Evolutionary conservation across 2,329 filamentous ascomycete species (phyloP).

Genomic region (Verticillium zaregamsianum): DNA sequence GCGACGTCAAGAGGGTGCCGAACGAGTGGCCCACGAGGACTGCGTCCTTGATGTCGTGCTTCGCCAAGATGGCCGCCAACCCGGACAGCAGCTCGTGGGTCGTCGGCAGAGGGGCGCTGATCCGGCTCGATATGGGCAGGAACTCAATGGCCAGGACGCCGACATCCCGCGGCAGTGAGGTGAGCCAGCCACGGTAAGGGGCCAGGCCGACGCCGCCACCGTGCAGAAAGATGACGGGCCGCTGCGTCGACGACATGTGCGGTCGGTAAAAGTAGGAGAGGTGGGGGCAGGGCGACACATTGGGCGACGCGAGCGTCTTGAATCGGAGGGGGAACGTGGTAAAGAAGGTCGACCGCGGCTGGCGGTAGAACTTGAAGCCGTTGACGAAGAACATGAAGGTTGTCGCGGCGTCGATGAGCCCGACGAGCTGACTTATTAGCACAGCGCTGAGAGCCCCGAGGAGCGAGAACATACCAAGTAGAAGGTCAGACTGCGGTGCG

Average conservation of each 20-base stretch:
- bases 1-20: constrained; percentile 56
- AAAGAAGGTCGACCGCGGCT: constrained; percentile 28
- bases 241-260: constrained; percentile 52
- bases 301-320: constrained; percentile 39
- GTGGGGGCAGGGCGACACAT: constrained; percentile 41
- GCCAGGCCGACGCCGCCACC: constrained; percentile 67
- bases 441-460: constrained; percentile 13
- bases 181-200: constrained; percentile 57
- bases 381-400: constrained; percentile 38
- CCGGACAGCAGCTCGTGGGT: constrained; percentile 12
- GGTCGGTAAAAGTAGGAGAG: constrained; percentile 64
- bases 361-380: constrained; percentile 48
- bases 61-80: constrained; percentile 44
- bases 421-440: constrained; percentile 7
- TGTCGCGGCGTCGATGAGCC: constrained; percentile 44
- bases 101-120: constrained; percentile 39
- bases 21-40: constrained; percentile 63
- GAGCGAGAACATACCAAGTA: constrained; percentile 45
- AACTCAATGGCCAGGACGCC: constrained; percentile 63
- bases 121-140: constrained; percentile 60
- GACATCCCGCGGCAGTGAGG: constrained; percentile 38
- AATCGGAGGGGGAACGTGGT: constrained; percentile 56
- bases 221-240: constrained; percentile 65
- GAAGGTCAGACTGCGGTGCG: constrained; percentile 61
- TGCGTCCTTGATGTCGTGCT: constrained; percentile 54